Conservation (phyloP, 139 green algal genomes). For the Picochlorum sp. region DNA sequence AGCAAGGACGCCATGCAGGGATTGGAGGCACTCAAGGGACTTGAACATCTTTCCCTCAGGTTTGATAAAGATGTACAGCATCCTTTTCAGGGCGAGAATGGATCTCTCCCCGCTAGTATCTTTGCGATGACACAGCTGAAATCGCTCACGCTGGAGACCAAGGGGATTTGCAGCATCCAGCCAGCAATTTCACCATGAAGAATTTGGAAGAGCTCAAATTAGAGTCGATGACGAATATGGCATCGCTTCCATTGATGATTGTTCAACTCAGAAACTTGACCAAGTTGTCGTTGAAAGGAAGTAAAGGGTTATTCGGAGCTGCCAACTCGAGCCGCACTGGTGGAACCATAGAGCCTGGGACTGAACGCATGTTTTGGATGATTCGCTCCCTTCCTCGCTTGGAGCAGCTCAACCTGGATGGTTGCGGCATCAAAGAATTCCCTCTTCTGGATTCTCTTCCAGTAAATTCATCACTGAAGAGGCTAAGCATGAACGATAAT, state of each 20-base stretch:
- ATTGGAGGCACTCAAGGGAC: too few relatives aligned
- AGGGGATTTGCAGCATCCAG: background rate
- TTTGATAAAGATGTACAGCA: background rate
- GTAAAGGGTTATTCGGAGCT: background rate
- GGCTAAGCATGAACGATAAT: constrained; percentile 5
- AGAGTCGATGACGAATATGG: background rate
- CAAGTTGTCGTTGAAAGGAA: background rate
- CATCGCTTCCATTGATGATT: background rate
- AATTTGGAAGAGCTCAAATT: background rate
- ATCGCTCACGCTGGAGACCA: background rate
- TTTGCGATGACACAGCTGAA: background rate
- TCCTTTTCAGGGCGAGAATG: background rate
- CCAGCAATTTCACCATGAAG: constrained; percentile 2
- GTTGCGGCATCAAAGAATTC: constrained; percentile 3
- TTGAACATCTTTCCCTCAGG: too few relatives aligned
- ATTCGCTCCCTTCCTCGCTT: background rate
- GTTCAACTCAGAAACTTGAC: background rate
- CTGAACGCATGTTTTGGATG: constrained; percentile 2
- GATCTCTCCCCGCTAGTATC: background rate
- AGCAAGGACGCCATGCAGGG: too few relatives aligned
- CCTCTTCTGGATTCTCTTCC: background rate
- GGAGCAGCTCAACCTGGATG: background rate
- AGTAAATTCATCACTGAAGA: background rate
- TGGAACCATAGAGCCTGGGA: background rate
- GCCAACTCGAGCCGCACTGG: background rate